A percentile compares a stretch with the other conserved stretches of the same genome.
Evolutionary conservation across 179 eudicot genomes (phyloP).

Genomic region (Patellifolia procumbens): DNA sequence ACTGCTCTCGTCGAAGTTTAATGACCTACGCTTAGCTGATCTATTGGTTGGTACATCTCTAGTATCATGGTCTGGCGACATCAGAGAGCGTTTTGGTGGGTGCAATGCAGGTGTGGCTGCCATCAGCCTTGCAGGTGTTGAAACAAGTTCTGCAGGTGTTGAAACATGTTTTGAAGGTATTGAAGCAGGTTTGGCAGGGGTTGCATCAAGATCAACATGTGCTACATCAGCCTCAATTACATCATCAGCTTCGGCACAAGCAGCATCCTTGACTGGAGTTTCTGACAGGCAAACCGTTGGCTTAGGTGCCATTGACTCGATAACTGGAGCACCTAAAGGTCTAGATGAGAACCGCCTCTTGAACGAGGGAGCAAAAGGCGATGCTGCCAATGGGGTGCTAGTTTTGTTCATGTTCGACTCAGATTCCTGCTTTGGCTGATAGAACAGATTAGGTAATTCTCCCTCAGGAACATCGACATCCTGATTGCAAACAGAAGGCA

Average conservation of each 20-base stretch:
- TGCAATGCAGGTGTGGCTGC: slow-evolving; percentile 56
- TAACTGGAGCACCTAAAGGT: slow-evolving; percentile 9
- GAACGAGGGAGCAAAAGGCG: slow-evolving; percentile 59
- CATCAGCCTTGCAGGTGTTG: slow-evolving; percentile 59
- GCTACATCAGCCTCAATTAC: slow-evolving; percentile 33
- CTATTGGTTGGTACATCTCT: slow-evolving; percentile 39
- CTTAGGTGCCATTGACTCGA: slow-evolving; percentile 21
- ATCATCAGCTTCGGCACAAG: slow-evolving; percentile 17
- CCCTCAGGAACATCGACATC: slow-evolving; percentile 78
- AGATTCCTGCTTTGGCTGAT: slow-evolving; percentile 37
- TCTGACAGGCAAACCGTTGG: slow-evolving; percentile 18
- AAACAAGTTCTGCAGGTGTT: slow-evolving; percentile 52
- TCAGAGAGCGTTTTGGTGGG: slow-evolving; percentile 52
- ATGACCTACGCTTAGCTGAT: slow-evolving; percentile 55
- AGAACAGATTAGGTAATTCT: slow-evolving; percentile 62
- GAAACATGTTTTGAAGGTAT: slow-evolving; percentile 47
- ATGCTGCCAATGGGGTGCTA: slow-evolving; percentile 34
- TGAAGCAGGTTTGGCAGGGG: slow-evolving; percentile 31
- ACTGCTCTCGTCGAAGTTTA: slow-evolving; percentile 51
- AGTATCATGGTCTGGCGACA: slow-evolving; percentile 51
- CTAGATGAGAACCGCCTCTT: slow-evolving; percentile 52
- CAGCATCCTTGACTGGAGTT: slow-evolving; percentile 44
- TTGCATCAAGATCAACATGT: slow-evolving; percentile 27
- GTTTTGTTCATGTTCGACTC: slow-evolving; percentile 18
- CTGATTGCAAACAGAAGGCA: slow-evolving; percentile 33